A percentile compares a stretch with the other conserved stretches of the same genome.
Conservation (phyloP, 805 yeast genomes). For the Yarrowia sp. region DNA sequence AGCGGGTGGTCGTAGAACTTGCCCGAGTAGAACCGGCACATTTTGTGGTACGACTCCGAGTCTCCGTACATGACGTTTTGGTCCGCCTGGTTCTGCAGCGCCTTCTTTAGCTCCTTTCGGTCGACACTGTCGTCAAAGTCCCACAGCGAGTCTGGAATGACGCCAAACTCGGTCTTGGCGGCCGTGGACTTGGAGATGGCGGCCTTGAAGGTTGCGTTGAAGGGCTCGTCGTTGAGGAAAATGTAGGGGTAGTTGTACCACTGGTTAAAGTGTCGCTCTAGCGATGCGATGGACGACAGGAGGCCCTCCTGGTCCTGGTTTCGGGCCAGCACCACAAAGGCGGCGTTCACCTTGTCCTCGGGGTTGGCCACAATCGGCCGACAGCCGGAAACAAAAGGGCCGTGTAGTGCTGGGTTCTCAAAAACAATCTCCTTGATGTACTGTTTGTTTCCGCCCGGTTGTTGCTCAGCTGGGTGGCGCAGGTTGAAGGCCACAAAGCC, state of each 20-base stretch:
- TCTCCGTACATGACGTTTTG: slow-evolving; percentile 83
- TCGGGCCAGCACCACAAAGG: slow-evolving; percentile 82
- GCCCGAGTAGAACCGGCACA: slow-evolving; percentile 95
- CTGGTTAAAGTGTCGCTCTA: slow-evolving; percentile 90
- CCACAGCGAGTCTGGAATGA: slow-evolving; percentile 68
- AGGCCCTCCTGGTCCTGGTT: slow-evolving; percentile 84
- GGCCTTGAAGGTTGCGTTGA: slow-evolving; percentile 66
- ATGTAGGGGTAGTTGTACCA: slow-evolving; percentile 96
- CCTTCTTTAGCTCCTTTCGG: slow-evolving; percentile 58
- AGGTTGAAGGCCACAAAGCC: slow-evolving; percentile 30
- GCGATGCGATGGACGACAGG: slow-evolving; percentile 67
- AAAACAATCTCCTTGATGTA: slow-evolving; percentile 23
- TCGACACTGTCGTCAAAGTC: slow-evolving; percentile 63
- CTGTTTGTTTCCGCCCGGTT: slow-evolving; percentile 19
- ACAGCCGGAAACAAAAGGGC: slow-evolving; percentile 34
- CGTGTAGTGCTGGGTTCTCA: slow-evolving; percentile 37
- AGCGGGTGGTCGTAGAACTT: slow-evolving; percentile 80
- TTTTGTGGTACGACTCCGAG: slow-evolving; percentile 82
- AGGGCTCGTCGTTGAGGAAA: slow-evolving; percentile 81
- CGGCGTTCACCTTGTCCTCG: slow-evolving; percentile 60
- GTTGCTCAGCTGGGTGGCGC: slow-evolving; percentile 26
- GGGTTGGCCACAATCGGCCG: slow-evolving; percentile 27
- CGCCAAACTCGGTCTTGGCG: slow-evolving; percentile 75
- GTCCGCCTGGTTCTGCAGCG: slow-evolving; percentile 79
- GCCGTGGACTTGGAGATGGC: slow-evolving; percentile 61